A percentile compares a stretch with the other conserved stretches of the same genome.
Conservation (phyloP, 2,329 filamentous ascomycete genomes). For the Fusarium sp. region DNA sequence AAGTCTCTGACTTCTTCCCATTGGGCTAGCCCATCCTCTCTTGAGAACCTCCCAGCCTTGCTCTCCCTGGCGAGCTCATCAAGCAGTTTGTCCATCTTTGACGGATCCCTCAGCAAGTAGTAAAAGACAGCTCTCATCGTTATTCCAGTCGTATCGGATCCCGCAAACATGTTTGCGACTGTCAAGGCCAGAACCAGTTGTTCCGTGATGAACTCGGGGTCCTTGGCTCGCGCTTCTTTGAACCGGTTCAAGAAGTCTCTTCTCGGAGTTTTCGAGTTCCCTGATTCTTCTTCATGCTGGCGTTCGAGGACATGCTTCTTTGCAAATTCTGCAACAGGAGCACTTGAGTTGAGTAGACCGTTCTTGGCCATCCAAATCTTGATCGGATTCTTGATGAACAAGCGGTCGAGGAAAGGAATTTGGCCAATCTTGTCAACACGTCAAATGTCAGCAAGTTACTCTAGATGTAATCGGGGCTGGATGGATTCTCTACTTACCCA, state of each 20-base stretch:
- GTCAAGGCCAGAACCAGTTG: conserved; percentile 71
- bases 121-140: conserved; percentile 78
- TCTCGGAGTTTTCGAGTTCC: conserved; percentile 48
- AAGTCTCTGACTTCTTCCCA: conserved; percentile 77
- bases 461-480: neutral
- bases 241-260: conserved; percentile 77
- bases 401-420: conserved; percentile 75
- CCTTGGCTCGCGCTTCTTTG: conserved; percentile 72
- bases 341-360: conserved; percentile 74
- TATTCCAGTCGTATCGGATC: conserved; percentile 83
- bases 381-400: conserved; percentile 80
- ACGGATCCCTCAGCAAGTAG: conserved; percentile 73
- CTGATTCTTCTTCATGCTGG: conserved; percentile 51
- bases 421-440: conserved; percentile 69
- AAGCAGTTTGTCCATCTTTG: conserved; percentile 62
- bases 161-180: conserved; percentile 76
- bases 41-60: conserved; percentile 61
- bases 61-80: conserved; percentile 71
- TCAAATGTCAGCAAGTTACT: neutral
- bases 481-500: conserved; percentile 57
- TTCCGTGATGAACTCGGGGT: conserved; percentile 77
- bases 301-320: conserved; percentile 73
- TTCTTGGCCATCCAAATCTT: conserved; percentile 73
- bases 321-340: conserved; percentile 77
- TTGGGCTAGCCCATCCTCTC: conserved; percentile 68